Base-by-base conservation (phyloP, 257 asterid species). In the Eucommia ulmoides region DNA sequence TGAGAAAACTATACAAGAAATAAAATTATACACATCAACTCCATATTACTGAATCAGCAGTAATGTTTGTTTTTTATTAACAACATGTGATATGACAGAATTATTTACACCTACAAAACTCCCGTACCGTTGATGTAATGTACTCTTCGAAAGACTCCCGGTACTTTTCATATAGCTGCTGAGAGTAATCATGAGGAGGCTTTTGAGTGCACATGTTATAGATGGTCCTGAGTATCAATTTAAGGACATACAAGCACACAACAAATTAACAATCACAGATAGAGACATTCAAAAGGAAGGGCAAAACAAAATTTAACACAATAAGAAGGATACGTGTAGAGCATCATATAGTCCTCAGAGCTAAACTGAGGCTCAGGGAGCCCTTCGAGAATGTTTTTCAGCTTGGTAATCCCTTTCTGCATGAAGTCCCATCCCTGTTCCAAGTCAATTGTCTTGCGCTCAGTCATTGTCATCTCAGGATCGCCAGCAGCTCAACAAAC, bases 131-230 rank as follows among this genome's bases (percentile, higher is more conserved):
- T 19, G 82, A 61, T n/a, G 69, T 51, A 35, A 83, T 83, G 68
- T 91, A 87, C 52, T 77, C 99, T 59, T 83, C 78, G 61, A 86
- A 87, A 50, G 94, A 55, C 66, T 86, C 99, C 35, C 73, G 70
- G 55, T 91, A 91, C 61, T 81, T 91, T 62, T 91, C 94, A 68
- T 91, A 91, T 55, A 91, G 62, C 62, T 87, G 95, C 69, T 87
- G 97, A 41, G 97, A 91, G 69, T 87, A 91, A 70, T 91, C 99
- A 64, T 87, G 91, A 2, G 99, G 97, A 24, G 97, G 91, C 71
- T 81, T 91, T 57, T 91, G 99, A 22, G 97, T 91, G 66, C 99
- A 91, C 99, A 91, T 91, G 79, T 87, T 83, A 65, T 91, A 87
- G 64, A 91, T 83, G 26, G 93, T 91, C 65, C 99, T 91, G 77